These are phyloP conservation scores for Globisporangium takayamanum DNA, from an alignment of 352 stramenopile genomes.

Conservation along the genomic window DNA sequence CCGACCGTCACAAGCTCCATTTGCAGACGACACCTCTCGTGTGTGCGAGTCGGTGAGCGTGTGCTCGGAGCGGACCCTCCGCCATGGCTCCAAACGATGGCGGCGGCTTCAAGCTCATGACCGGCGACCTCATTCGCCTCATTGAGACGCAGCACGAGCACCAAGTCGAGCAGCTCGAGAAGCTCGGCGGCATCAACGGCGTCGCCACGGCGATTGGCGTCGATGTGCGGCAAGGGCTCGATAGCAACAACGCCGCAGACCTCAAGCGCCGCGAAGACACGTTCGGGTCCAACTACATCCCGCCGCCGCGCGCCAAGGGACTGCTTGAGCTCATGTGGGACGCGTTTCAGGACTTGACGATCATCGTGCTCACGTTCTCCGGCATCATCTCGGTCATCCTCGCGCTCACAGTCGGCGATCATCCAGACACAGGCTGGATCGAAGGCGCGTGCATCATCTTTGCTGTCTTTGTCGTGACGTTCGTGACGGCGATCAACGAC, in stretches of 20 bases:
- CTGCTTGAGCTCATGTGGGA: conserved; percentile 85
- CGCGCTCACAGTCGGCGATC: conserved; percentile 40
- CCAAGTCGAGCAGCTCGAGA: conserved; percentile 44
- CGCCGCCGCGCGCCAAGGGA: conserved; percentile 33
- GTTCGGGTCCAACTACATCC: conserved; percentile 58
- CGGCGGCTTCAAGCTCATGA: conserved; percentile 35
- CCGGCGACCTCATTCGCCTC: conserved; percentile 54
- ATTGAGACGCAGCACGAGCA: conserved; percentile 65
- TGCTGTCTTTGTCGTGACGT: conserved; percentile 85
- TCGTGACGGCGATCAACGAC: conserved; percentile 89
- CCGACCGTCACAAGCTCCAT: too few relatives aligned
- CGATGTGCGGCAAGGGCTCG: conserved; percentile 38
- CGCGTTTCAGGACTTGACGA: conserved; percentile 81
- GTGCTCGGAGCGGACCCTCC: background rate
- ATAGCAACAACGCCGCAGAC: conserved; percentile 35
- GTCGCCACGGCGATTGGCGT: conserved; percentile 41
- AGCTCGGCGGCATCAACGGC: conserved; percentile 47
- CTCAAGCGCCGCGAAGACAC: conserved; percentile 28
- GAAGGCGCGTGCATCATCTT: conserved; percentile 91
- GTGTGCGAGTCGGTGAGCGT: background rate
- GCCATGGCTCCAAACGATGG: conserved; percentile 6
- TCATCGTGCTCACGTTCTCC: conserved; percentile 52
- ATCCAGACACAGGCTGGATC: conserved; percentile 75
- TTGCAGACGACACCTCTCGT: background rate
- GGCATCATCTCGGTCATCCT: conserved; percentile 55